Conservation (phyloP, 2,329 filamentous ascomycete genomes). For the Pleurostoma richardsiae region DNA sequence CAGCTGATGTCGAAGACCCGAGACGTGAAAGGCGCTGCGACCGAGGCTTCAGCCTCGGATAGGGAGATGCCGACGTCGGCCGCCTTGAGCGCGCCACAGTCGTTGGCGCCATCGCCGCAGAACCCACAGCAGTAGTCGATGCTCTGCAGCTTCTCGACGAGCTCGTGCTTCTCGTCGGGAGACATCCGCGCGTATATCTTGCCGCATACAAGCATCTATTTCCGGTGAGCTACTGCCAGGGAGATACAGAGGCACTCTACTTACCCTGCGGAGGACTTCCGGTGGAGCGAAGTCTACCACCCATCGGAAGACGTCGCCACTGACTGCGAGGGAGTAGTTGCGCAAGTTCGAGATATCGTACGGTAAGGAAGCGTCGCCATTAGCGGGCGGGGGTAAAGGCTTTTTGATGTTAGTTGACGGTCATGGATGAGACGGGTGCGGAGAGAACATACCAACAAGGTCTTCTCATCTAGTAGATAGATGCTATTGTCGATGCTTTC, state of each 20-base stretch:
- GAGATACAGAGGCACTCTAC: too few species aligned
- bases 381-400: slow-evolving; percentile 43
- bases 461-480: slow-evolving; percentile 73
- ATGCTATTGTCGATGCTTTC: slow-evolving; percentile 88
- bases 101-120: slow-evolving; percentile 95
- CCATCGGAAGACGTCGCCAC: slow-evolving; percentile 94
- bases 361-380: slow-evolving; percentile 76
- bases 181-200: slow-evolving; percentile 98
- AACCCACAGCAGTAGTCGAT: slow-evolving; percentile 95
- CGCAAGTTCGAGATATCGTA: slow-evolving; percentile 76
- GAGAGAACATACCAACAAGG: slow-evolving; percentile 64
- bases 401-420: too few species aligned
- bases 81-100: slow-evolving; percentile 93
- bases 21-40: slow-evolving; percentile 96
- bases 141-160: slow-evolving; percentile 94
- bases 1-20: slow-evolving; percentile 95
- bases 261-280: slow-evolving; percentile 62
- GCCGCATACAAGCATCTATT: slow-evolving; percentile 73
- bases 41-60: slow-evolving; percentile 94
- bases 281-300: slow-evolving; percentile 84
- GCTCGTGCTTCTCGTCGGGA: slow-evolving; percentile 95
- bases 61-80: slow-evolving; percentile 96
- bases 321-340: slow-evolving; percentile 86
- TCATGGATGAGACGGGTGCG: too few species aligned
- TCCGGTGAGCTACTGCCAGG: too few species aligned